Conservation (phyloP, 345 rosid genomes). For the Eucalyptus marginata region DNA sequence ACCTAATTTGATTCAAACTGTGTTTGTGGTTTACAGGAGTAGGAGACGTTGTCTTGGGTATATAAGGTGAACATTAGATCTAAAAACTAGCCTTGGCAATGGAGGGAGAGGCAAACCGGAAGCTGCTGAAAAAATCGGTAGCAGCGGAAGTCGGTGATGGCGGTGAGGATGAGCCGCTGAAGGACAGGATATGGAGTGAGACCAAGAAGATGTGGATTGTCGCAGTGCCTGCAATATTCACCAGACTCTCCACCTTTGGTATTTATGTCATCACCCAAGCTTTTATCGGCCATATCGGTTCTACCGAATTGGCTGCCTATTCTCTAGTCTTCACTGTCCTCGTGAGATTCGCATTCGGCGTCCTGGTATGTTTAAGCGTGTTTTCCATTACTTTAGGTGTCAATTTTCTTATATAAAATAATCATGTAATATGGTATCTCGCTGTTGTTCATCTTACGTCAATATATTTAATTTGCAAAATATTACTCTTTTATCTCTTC, state of each 20-base stretch:
- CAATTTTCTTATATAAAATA: background rate
- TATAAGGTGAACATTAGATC: background rate
- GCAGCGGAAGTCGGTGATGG: background rate
- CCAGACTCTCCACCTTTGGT: constrained; percentile 56
- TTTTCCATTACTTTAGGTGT: background rate
- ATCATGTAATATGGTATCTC: background rate
- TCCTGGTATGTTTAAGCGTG: constrained; percentile 25
- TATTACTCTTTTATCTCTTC: background rate
- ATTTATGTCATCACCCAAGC: constrained; percentile 46
- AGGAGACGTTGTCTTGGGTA: background rate
- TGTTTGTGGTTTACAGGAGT: background rate
- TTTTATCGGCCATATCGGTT: constrained; percentile 62
- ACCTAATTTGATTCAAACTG: background rate
- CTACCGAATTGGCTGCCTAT: constrained; percentile 56
- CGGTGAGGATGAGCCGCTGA: background rate
- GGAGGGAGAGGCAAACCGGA: constrained; percentile 18
- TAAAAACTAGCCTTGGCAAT: background rate
- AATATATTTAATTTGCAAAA: background rate
- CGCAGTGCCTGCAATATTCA: constrained; percentile 73
- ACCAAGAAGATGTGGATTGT: constrained; percentile 58
- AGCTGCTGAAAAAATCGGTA: background rate
- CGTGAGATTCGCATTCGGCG: constrained; percentile 49
- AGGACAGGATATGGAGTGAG: constrained; percentile 39
- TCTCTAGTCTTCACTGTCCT: constrained; percentile 55
- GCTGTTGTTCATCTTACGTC: background rate